These are phyloP conservation scores for Dioscorea zingiberensis DNA, from an alignment of 106 monocot genomes.

Conservation along the genomic window DNA sequence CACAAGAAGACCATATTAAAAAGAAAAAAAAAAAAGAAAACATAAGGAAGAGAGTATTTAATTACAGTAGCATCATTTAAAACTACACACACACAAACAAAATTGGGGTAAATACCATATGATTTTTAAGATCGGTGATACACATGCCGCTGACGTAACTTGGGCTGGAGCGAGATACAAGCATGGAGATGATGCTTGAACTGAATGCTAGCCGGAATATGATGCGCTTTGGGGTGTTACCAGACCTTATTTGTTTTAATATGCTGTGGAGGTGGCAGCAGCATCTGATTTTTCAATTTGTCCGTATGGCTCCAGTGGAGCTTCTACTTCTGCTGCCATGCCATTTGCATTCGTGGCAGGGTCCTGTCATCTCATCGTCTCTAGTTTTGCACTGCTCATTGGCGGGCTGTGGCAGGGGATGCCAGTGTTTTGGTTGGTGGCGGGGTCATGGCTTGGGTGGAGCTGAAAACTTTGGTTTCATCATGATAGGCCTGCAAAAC, in stretches of 20 bases:
- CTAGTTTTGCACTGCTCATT: conserved; percentile 11
- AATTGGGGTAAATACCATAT: too few species aligned
- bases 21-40: too few species aligned
- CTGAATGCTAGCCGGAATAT: too few species aligned
- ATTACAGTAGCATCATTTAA: too few species aligned
- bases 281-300: conserved; percentile 39
- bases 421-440: conserved; percentile 34
- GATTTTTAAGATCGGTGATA: too few species aligned
- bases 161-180: too few species aligned
- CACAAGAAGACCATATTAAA: background rate
- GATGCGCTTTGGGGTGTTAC: too few species aligned
- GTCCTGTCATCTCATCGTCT: conserved; percentile 14
- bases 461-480: conserved; percentile 71
- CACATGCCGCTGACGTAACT: too few species aligned
- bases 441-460: conserved; percentile 75
- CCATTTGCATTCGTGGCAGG: background rate
- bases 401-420: conserved; percentile 6
- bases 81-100: too few species aligned
- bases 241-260: too few species aligned
- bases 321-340: background rate
- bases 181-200: too few species aligned
- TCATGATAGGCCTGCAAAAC: conserved; percentile 90
- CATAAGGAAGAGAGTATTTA: too few species aligned
- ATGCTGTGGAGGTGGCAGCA: background rate
- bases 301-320: conserved; percentile 43